Evolutionary conservation across 371 early-diverging fungal genomes (phyloP).

Genomic region (Smittium culicis): DNA sequence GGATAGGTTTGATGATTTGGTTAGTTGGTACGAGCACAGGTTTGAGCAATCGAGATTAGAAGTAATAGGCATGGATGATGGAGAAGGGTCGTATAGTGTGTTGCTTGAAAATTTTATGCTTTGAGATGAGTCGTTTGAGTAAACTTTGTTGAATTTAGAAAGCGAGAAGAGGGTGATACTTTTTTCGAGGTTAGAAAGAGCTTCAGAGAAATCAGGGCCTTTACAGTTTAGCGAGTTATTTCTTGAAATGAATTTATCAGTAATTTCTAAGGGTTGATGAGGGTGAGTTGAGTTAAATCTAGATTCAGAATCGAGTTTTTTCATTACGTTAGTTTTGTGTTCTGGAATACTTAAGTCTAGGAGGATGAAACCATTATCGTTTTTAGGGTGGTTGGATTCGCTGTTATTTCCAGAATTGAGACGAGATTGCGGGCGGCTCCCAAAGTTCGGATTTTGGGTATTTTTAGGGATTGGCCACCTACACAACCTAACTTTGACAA

Average conservation of each 20-base stretch:
- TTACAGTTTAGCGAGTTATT: too few species aligned
- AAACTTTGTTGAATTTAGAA: background rate
- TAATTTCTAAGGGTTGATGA: too few species aligned
- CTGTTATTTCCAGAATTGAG: slow-evolving; percentile 15
- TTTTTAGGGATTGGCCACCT: slow-evolving; percentile 27
- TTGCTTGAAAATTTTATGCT: too few species aligned
- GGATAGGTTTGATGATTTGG: too few species aligned
- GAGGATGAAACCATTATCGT: background rate
- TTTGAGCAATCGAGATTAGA: background rate
- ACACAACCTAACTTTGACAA: slow-evolving; percentile 26
- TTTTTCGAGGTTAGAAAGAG: background rate
- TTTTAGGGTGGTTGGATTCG: background rate
- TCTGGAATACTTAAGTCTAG: background rate
- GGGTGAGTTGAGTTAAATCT: too few species aligned
- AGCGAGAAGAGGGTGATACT: background rate
- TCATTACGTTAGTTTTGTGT: background rate
- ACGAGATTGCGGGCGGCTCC: slow-evolving; percentile 2
- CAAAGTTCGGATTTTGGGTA: slow-evolving; percentile 18
- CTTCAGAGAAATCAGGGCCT: background rate
- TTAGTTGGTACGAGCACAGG: background rate
- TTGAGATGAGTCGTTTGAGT: background rate
- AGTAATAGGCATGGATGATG: too few species aligned
- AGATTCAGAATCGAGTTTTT: background rate
- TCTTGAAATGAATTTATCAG: too few species aligned
- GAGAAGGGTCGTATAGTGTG: too few species aligned